These are phyloP conservation scores for Asclepias syriaca DNA, from an alignment of 257 asterid species.

Conservation along the genomic window DNA sequence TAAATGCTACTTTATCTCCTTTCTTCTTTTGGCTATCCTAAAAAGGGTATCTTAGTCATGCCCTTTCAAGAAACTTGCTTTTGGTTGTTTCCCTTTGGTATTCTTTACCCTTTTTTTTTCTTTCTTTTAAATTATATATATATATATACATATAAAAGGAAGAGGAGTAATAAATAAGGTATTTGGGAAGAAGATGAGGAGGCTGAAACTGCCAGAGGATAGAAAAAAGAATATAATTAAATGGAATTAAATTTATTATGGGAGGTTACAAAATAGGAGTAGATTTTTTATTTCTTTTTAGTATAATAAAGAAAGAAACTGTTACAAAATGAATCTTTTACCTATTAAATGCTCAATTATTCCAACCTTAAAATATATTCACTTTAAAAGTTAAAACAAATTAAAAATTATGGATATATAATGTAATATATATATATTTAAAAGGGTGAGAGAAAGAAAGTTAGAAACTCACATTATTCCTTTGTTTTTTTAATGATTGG, in stretches of 20 bases:
- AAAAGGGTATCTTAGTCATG: not conserved
- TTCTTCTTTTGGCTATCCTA: not conserved
- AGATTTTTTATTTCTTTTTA: conserved; percentile 5
- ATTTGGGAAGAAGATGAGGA: conserved; percentile 8
- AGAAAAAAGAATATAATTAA: not conserved
- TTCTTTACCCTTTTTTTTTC: not conserved
- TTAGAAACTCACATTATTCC: conserved; percentile 31
- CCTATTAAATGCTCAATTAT: not conserved
- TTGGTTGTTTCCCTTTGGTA: not conserved
- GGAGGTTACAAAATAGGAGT: conserved; percentile 18
- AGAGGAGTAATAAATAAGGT: too few species aligned
- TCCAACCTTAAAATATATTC: not conserved
- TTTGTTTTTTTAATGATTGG: conserved; percentile 28
- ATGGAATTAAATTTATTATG: conserved; percentile 5
- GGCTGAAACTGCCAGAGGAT: not conserved
- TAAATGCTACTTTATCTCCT: not conserved
- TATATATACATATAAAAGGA: too few species aligned
- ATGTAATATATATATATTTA: not conserved
- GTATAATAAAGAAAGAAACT: not conserved
- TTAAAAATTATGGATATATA: too few species aligned
- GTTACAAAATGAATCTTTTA: not conserved
- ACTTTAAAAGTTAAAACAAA: too few species aligned
- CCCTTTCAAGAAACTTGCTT: conserved; percentile 4
- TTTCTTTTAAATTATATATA: too few species aligned
- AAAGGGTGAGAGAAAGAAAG: conserved; percentile 12